Base-by-base conservation (phyloP, 2,329 filamentous ascomycete species). In the Aspergillus sojae region DNA sequence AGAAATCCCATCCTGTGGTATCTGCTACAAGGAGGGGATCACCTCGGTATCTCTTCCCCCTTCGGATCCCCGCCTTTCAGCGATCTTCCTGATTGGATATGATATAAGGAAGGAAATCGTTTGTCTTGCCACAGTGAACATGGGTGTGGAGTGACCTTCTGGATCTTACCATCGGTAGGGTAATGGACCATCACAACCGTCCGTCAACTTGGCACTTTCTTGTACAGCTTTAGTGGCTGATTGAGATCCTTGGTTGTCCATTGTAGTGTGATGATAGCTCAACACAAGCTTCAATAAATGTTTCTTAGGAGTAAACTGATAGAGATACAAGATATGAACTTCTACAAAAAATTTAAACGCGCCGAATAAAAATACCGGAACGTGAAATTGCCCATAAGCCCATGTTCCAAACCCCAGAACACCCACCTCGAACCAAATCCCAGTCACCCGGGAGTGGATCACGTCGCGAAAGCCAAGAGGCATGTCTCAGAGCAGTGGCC, bases 401-500 rank as follows among this genome's bases (percentile, higher is more conserved):
- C 2, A 41, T 41, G 39, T 7, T 19, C 16, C 16, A 3, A 48
- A 28, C 45, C 23, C 45, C 21, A 23, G 23, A 5, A 5, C 16
- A 4, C 4, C 23, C 26, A 30, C 7, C 7, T 9, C n/a, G 46
- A 32, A n/a, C 7, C 12, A 30, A 30, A 26, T 7, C 9, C 14
- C 16, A 30, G 12, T 11, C 14, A 4, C 6, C 14, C 52, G 12
- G 2, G 30, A 54, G 52, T 54, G 30, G 52, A 54, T 36, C 52
- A 54, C 32, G 52, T 54, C 52, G 36, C 30, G 10, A 23, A 21
- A 32, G 52, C 52, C 52, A 54, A 54, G 52, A 21, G 7, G n/a
- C 3, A 36, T 54, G 52, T 54, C 52, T 54, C 30, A 36, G 30
- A 54, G 52, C 10, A 54, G 52, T 54, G 52, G 52, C 52, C 19